Base-by-base conservation (phyloP, 116 monocot genomes). In the Phalaenopsis hybrid region DNA sequence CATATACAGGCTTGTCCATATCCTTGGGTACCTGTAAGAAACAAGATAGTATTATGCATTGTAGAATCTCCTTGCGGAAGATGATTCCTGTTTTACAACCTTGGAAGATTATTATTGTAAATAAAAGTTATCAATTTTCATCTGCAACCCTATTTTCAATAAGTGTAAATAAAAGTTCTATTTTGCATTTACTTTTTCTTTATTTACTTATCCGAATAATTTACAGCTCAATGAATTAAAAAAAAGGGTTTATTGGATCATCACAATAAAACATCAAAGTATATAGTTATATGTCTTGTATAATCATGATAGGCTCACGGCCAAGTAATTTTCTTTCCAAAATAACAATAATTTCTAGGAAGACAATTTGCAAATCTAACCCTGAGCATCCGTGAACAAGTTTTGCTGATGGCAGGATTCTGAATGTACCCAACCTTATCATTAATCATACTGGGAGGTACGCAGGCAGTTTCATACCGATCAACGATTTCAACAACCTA, bases 401-500 rank as follows among this genome's bases (percentile, higher is more conserved):
- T 83, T 79, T 96, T 96, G 83, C 67, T 67, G 20, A 79, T 63
- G 21, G 25, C 18, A 0, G 50, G 0, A 82, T 93, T 84, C 77
- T 85, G 86, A 65, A 96, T 92, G 43, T 81, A 96, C 6, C 78
- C 90, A 83, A 90, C 75, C 78, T 91, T 90, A 68, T 92, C 58
- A 67, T 83, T 23, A 8, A 58, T 18, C 74, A 86, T 81, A 68
- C 84, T 81, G 34, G 23, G 4, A 17, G 93, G 96, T 45, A 93
- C 37, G 23, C 96, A 96, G 0, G n/a, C 85, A 55, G 59, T 73
- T 1, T 96, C 96, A 81, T 96, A 96, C 2, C 90, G 87, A 72
- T 93, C 86, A 63, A 93, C 81, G 61, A 96, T 89, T 83, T 96
- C 96, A 82, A 96, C 96, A 81, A 96, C 96, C 96, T 96, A 31